A percentile compares a stretch with the other conserved stretches of the same genome.
Conservation (phyloP, 192 early-diverging fungal genomes). For the Backusella morwellensis region DNA sequence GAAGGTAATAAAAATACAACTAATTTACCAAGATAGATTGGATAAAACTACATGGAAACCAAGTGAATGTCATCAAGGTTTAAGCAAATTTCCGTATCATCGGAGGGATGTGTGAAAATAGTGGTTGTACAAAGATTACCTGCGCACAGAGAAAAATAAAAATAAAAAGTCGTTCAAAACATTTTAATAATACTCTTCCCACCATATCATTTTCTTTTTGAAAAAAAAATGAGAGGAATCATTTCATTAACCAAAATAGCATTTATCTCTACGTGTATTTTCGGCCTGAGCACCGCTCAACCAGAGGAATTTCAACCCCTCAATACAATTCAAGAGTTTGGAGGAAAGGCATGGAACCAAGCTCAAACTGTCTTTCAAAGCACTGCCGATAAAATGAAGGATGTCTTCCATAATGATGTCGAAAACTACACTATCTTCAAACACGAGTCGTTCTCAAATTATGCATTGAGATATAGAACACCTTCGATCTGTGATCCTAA, state of each 20-base stretch:
- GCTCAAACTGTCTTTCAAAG: constrained; percentile 33
- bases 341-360: not conserved
- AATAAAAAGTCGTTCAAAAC: not conserved
- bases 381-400: not conserved
- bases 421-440: constrained; percentile 45
- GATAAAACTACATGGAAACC: too few relatives aligned
- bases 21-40: not conserved
- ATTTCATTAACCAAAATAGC: not conserved
- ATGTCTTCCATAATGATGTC: not conserved
- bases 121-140: not conserved
- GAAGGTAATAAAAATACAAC: not conserved
- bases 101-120: not conserved
- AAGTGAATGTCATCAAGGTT: not conserved
- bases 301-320: not conserved
- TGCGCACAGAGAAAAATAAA: not conserved
- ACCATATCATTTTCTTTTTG: not conserved
- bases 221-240: not conserved
- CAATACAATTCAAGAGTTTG: not conserved
- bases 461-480: constrained; percentile 70
- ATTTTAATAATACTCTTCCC: not conserved
- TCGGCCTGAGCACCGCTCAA: not conserved
- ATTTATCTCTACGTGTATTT: not conserved
- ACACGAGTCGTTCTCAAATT: constrained; percentile 65
- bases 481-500: constrained; percentile 50
- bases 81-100: not conserved